Base-by-base conservation (phyloP, 305 asterid genomes). In the Fraxinus sp. region DNA sequence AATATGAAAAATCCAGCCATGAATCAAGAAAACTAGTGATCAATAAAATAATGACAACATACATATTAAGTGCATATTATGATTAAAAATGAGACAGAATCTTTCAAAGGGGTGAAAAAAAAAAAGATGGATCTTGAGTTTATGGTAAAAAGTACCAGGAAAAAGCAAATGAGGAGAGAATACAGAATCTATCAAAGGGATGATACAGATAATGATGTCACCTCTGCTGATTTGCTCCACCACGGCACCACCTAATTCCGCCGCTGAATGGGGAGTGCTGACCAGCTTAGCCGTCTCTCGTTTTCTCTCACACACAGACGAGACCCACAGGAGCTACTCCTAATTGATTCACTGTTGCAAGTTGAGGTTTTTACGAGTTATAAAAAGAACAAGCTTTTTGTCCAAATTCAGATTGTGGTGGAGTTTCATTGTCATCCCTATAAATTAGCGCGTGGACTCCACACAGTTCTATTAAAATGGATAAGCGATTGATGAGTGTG, bases 1-100 rank as follows among this genome's bases (percentile, higher is more conserved):
- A 79, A 30, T 75, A 82, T 35, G 59, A 52, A 9, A 49, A 71
- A 71, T 64, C 72, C 33, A 64, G 33, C 72, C 72, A 70, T 3
- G 39, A 70, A 70, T 13, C 37, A 13, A 28, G 75, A 70, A 70
- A 70, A 28, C 41, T 13, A 30, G 39, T 28, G 75, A 30, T 24
- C 16, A 84, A 55, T 9, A 11, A 26, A 5, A n/a, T 10, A 52
- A 76, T 72, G 33, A 75, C 72, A 9, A 43, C 85, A 22, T 79
- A 84, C 87, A 79, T 73, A 82, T 43, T 84, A 80, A 14, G 77
- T 85, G 62, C 74, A 77, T 26, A 55, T 55, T 55, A 78, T 68
- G 71, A 18, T 57, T 18, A 18, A 57, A 57, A 57, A 57, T 18
- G 26, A n/a, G 26, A 57, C 1, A 18, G 68, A 57, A 18, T 57